Base-by-base conservation (phyloP, 345 rosid genomes). In the Atalantia buxifolia region DNA sequence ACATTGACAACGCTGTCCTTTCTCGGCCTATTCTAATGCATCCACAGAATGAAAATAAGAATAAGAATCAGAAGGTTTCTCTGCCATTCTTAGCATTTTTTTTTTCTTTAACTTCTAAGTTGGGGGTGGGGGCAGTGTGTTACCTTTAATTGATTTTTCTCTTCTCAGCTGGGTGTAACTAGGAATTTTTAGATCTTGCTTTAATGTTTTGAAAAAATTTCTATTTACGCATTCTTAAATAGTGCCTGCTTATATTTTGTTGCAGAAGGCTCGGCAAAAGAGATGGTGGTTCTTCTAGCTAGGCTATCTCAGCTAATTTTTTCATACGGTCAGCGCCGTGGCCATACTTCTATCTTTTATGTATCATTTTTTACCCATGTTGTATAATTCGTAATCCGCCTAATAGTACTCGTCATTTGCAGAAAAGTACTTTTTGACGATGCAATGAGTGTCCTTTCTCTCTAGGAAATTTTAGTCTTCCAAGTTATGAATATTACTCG, bases 221-320 rank as follows among this genome's bases (percentile, higher is more conserved):
- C 66, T 19, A 22, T 8, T 66, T 31, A 78, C 36, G 2, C 30
- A 50, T 50, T 28, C 40, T 25, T 16, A 70, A 48, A 27, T 5
- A 5, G 30, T 57, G 61, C 38, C 16, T 64, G 31, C 28, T 64
- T 48, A 22, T 50, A 7, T 64, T 65, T 73, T 77, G 63, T 63
- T 76, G 31, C 92, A 90, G 94, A 82, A 79, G 79, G 79, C 71
- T 38, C 87, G 86, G 71, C 85, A 65, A 61, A 84, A 77, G 74
- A 89, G 91, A 83, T 91, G 96, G 96, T 91, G 93, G 93, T 85
- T 90, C 80, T 91, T 93, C 83, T 93, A 81, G 89, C 67, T 0
- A 76, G 25, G 72, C 4, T 48, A 40, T 42, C 38, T 35, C 64
- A 14, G 42, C 42, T 68, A 28, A 16, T 18, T 25, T 27, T 45